These are phyloP conservation scores for Vicia sativa DNA, from an alignment of 306 rosid genomes.

Conservation along the genomic window DNA sequence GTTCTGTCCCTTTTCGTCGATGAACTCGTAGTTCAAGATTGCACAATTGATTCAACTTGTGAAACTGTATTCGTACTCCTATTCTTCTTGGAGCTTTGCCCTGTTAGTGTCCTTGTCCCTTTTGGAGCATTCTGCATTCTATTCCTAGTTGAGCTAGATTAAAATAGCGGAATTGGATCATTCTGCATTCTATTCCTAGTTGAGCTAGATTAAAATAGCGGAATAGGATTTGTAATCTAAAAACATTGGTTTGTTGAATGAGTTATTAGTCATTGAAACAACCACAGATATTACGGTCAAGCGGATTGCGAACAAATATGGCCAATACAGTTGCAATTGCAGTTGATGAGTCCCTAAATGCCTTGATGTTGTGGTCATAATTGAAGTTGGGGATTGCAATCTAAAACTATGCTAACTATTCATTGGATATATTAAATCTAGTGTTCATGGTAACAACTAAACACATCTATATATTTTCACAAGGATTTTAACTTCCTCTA, in stretches of 20 bases:
- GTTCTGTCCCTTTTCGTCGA: background rate
- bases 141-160: constrained; percentile 20
- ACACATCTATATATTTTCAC: constrained; percentile 16
- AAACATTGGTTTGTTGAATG: background rate
- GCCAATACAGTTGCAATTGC: background rate
- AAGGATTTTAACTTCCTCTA: constrained; percentile 1
- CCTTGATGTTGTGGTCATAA: background rate
- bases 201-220: too few relatives aligned
- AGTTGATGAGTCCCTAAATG: background rate
- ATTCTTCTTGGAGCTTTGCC: background rate
- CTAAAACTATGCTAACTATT: background rate
- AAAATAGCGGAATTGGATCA: too few relatives aligned
- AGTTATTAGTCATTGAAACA: background rate
- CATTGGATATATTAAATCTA: background rate
- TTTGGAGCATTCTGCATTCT: constrained; percentile 1
- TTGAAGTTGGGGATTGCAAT: background rate
- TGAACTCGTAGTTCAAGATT: background rate
- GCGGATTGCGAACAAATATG: background rate
- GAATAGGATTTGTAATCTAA: background rate
- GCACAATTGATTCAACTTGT: background rate
- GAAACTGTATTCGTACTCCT: background rate
- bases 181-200: too few relatives aligned
- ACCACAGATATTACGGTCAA: background rate
- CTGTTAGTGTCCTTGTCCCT: background rate
- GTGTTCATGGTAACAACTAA: constrained; percentile 2